Percentiles rank a stretch among this genome's conserved stretches.
phyloP scores from a whole-genome alignment of 495 filamentous ascomycete species.

The Letharia columbiana region DNA sequence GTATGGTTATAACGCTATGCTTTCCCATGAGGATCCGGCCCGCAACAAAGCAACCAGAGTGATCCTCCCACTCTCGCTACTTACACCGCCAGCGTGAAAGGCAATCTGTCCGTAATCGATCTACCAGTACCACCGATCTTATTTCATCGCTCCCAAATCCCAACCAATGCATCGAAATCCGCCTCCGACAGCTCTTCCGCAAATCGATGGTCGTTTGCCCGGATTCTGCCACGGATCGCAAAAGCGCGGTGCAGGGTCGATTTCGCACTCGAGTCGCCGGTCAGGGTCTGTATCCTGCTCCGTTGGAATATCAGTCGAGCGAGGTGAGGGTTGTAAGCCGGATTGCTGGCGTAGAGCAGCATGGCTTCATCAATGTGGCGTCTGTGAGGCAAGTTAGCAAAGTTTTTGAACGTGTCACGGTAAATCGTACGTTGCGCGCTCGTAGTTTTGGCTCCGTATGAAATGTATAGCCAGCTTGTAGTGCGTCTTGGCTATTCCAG shows the following conservation, averaged over 20 bases:
- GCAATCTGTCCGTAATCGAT: no score
- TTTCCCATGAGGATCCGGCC: no score
- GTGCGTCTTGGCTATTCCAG: conserved; percentile 3
- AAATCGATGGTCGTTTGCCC: background rate
- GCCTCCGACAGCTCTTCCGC: background rate
- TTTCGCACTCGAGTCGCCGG: background rate
- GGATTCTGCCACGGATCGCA: background rate
- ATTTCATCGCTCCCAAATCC: background rate
- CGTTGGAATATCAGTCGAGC: background rate
- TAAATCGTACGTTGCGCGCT: background rate
- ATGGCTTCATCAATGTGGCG: background rate
- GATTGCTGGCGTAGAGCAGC: background rate
- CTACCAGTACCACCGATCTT: background rate
- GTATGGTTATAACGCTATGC: no score
- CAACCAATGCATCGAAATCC: background rate
- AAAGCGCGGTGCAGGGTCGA: background rate
- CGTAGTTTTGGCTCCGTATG: background rate
- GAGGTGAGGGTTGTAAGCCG: background rate
- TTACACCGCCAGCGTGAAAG: no score
- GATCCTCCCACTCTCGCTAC: no score
- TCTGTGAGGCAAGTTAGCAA: background rate
- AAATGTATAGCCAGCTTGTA: background rate
- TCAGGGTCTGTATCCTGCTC: background rate
- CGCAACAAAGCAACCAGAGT: no score
- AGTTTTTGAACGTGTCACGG: no score